Evolutionary conservation across 257 asterid genomes (phyloP).

Genomic region (Primulina tabacum): DNA sequence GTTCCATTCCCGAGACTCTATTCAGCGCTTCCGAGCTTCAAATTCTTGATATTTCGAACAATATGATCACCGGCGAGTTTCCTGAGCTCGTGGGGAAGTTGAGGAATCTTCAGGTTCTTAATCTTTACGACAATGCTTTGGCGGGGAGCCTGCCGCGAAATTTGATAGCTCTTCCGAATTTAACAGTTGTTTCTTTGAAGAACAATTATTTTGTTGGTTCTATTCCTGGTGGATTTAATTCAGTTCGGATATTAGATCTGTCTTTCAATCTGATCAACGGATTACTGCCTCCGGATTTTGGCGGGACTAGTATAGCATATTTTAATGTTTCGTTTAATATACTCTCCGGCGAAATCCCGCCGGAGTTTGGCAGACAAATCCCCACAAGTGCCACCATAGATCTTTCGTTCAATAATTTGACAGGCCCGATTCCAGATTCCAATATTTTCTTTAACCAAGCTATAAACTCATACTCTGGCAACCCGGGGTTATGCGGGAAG

Average conservation of each 20-base stretch:
- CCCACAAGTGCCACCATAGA: conserved; percentile 64
- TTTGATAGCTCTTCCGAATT: conserved; percentile 38
- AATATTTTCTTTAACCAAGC: conserved; percentile 45
- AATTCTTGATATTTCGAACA: conserved; percentile 64
- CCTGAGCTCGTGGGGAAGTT: conserved; percentile 53
- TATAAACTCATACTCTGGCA: conserved; percentile 47
- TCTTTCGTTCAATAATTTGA: conserved; percentile 48
- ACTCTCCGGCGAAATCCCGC: conserved; percentile 68
- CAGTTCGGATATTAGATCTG: conserved; percentile 62
- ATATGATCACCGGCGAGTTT: conserved; percentile 67
- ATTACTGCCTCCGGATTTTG: conserved; percentile 58
- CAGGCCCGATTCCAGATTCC: conserved; percentile 29
- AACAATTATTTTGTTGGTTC: conserved; percentile 67
- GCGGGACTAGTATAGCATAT: conserved; percentile 46
- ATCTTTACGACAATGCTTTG: conserved; percentile 76
- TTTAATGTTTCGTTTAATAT: conserved; percentile 69
- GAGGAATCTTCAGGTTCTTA: conserved; percentile 44
- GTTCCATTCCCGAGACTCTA: conserved; percentile 67
- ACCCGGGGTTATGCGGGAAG: conserved; percentile 62
- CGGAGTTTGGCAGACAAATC: conserved; percentile 40
- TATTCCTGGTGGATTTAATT: conserved; percentile 55
- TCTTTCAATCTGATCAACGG: conserved; percentile 83
- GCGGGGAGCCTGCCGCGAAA: conserved; percentile 63
- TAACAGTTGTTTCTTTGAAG: conserved; percentile 52
- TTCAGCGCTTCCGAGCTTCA: conserved; percentile 58